A percentile compares a stretch with the other conserved stretches of the same genome.
These are phyloP conservation scores for Domatiomyces globalis DNA, from an alignment of 2,329 filamentous ascomycete genomes.

Conservation along the genomic window DNA sequence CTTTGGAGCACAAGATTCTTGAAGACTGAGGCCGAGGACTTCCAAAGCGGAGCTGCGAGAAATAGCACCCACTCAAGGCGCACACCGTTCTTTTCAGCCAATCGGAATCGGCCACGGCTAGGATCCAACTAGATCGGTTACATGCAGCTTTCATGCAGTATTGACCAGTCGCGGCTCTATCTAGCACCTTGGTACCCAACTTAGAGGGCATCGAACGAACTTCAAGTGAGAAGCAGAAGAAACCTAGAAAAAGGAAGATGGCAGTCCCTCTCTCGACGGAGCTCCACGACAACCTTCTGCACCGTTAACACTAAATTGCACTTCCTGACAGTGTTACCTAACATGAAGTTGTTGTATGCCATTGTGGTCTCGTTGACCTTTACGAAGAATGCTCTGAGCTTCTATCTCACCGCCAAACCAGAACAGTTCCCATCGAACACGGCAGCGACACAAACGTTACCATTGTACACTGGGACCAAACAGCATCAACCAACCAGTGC, in stretches of 20 bases:
- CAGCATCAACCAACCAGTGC: background rate
- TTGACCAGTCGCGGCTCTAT: background rate
- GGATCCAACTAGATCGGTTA: background rate
- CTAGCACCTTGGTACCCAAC: background rate
- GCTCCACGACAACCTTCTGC: background rate
- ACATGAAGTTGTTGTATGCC: background rate
- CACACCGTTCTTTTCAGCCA: constrained; percentile 1
- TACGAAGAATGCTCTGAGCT: background rate
- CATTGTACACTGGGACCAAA: background rate
- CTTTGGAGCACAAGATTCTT: background rate
- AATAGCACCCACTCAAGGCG: background rate
- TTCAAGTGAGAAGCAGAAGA: background rate
- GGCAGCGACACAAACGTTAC: background rate
- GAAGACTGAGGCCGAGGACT: background rate
- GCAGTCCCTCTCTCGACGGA: background rate
- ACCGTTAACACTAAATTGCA: background rate
- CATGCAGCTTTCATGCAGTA: background rate
- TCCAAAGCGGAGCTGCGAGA: background rate
- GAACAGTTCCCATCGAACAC: background rate
- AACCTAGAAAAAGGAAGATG: background rate
- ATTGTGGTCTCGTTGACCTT: background rate
- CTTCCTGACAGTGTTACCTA: background rate
- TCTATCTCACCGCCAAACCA: background rate
- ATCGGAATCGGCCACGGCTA: constrained; percentile 3
- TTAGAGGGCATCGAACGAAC: background rate